phyloP scores from a whole-genome alignment of 176 grass and related monocot species.

The Oryza punctata region DNA sequence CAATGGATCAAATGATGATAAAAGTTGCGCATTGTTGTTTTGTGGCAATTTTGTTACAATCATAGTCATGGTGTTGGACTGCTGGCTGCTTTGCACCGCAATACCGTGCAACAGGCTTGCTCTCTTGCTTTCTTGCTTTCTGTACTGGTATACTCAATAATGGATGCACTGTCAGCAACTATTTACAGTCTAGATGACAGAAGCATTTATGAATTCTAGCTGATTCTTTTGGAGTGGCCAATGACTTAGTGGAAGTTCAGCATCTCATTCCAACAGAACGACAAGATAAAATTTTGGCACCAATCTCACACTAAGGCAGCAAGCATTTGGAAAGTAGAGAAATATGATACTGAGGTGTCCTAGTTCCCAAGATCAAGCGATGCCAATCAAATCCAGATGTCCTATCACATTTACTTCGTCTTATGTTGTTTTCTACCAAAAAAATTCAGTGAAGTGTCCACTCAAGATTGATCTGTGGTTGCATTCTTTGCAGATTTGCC shows the following conservation, averaged over 20 bases:
- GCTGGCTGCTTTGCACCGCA: not conserved
- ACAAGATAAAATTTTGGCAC: not conserved
- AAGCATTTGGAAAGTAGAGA: not conserved
- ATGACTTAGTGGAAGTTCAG: not conserved
- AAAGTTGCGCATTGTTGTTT: not conserved
- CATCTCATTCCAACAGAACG: constrained; percentile 1
- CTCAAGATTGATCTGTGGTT: constrained; percentile 26
- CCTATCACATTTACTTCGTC: constrained; percentile 7
- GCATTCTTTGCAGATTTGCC: constrained; percentile 65
- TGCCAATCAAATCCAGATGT: constrained; percentile 16
- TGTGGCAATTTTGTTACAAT: not conserved
- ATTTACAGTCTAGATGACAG: not conserved
- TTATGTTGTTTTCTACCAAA: not conserved
- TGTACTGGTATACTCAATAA: not conserved
- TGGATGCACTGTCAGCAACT: not conserved
- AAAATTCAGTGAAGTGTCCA: not conserved
- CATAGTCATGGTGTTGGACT: not conserved
- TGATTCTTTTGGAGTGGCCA: not conserved
- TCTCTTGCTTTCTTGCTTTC: constrained; percentile 12
- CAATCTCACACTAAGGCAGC: not conserved
- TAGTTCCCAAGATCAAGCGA: not conserved
- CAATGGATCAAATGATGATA: not conserved
- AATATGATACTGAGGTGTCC: constrained; percentile 1
- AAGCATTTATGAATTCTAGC: constrained; percentile 8
- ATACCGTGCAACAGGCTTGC: not conserved